Evolutionary conservation across 352 stramenopile species (phyloP), one percentile per base, ranked within the genome.

Genomic region (Phytopythium cucurbitacearum): DNA sequence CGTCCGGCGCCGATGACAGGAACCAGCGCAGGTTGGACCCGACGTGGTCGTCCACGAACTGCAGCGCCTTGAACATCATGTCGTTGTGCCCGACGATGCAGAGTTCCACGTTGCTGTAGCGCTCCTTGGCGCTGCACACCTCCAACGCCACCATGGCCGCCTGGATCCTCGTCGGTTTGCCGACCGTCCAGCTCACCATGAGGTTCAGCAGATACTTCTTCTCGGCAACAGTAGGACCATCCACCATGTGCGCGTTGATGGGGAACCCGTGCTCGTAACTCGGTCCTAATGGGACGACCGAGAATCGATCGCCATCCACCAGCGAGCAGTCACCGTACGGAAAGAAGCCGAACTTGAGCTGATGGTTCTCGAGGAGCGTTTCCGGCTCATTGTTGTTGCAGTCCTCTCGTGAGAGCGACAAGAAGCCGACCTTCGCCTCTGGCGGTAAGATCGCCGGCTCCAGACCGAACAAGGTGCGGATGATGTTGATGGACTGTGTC

Each of bases 201-300:
- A 87, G 57, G 41, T 83, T 87, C 6, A 87, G 56, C 42, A 87
- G 44, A 11, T 71, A 74, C 43, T 65, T 71, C 12, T 64, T 59
- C 28, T 39, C 40, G 40, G 60, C 41, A 40, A 58, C 53, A 2
- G 52, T 44, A 0, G 59, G 64, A n/a, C 48, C 41, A 4, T 65
- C 63, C 2, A 68, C 48, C 15, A 60, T 50, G 48, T 87, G 73
- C 0, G 67, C 62, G 28, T 87, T 87, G 5, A 74, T 59, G 0
- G 76, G 76, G 51, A 85, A 87, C 0, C 73, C 73, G 41, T 87
- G 76, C 54, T 87, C 73, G 41, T 81, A 87, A 48, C 73, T 87
- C 3, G 73, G 73, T 2, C 76, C 76, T 0, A 87, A 46, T 5
- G 76, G 76, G 2, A 87, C 10, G 5, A 73, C 64, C 0, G 59